Conservation (phyloP, 495 filamentous ascomycete species). For the Echria macrotheca region DNA sequence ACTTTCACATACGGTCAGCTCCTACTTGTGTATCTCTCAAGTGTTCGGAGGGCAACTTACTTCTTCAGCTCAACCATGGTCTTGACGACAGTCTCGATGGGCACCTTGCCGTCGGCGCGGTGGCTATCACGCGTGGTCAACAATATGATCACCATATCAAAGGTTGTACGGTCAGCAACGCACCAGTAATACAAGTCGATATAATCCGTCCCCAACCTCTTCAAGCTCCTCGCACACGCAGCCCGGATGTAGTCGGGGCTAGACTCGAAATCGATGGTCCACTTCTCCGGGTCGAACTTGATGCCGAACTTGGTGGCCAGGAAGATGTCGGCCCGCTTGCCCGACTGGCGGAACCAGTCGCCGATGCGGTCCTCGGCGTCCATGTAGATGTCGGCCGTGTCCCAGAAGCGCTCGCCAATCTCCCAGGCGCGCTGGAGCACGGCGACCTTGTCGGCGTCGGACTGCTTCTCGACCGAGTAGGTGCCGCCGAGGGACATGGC, state of each 20-base stretch:
- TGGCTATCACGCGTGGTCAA: too few relatives aligned
- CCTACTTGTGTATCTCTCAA: too few relatives aligned
- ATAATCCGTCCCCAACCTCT: constrained; percentile 57
- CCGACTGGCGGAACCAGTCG: constrained; percentile 60
- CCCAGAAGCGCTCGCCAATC: constrained; percentile 54
- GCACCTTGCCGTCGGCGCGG: constrained; percentile 53
- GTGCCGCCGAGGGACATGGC: constrained; percentile 11
- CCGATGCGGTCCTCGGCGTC: constrained; percentile 58
- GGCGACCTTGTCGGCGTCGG: constrained; percentile 1
- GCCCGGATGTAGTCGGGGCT: constrained; percentile 62
- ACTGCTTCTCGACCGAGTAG: constrained; percentile 2
- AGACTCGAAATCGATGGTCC: constrained; percentile 47
- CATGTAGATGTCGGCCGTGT: constrained; percentile 74
- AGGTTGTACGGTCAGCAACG: too few relatives aligned
- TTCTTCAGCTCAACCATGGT: constrained; percentile 20
- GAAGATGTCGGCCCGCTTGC: constrained; percentile 62
- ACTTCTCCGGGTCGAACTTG: constrained; percentile 17
- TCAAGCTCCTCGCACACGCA: constrained; percentile 54
- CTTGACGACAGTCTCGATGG: constrained; percentile 41
- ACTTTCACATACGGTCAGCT: too few relatives aligned
- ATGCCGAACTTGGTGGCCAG: constrained; percentile 60
- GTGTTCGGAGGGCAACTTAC: constrained; percentile 3
- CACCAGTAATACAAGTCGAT: constrained; percentile 80
- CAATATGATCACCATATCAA: too few relatives aligned
- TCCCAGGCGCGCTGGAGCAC: constrained; percentile 15